phyloP scores from a whole-genome alignment of 768 basidiomycete genomes.

The Atractiella rhizophila region DNA sequence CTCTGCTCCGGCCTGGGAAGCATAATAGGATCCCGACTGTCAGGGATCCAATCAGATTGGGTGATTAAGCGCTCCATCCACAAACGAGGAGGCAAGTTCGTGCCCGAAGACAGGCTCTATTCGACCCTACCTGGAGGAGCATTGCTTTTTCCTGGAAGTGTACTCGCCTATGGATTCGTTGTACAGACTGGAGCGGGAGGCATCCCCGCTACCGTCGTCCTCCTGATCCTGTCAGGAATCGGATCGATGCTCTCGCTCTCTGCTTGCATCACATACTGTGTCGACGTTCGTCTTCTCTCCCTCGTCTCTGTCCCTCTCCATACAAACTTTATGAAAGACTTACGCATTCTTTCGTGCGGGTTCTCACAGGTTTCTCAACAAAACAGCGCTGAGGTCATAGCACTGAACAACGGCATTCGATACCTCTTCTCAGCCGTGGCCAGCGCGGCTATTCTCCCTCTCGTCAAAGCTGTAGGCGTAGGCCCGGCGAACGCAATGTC shows the following conservation, averaged over 20 bases:
- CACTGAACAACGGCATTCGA: slow-evolving; percentile 20
- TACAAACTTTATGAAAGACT: too few relatives aligned
- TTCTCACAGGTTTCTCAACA: neutral
- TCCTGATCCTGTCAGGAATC: slow-evolving; percentile 1
- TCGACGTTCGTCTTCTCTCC: neutral
- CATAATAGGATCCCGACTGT: slow-evolving; percentile 18
- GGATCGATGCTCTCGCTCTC: slow-evolving; percentile 5
- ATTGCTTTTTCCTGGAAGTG: slow-evolving; percentile 16
- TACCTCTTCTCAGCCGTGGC: slow-evolving; percentile 21
- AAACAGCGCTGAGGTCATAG: slow-evolving; percentile 15
- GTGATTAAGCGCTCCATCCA: slow-evolving; percentile 17
- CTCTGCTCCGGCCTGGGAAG: slow-evolving; percentile 21
- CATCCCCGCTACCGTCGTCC: neutral
- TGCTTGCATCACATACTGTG: slow-evolving; percentile 1
- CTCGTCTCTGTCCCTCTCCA: too few relatives aligned
- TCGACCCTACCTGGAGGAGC: slow-evolving; percentile 17
- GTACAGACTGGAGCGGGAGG: slow-evolving; percentile 8
- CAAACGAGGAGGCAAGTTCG: slow-evolving; percentile 18
- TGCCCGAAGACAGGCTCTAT: slow-evolving; percentile 21
- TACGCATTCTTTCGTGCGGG: neutral
- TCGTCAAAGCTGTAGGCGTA: slow-evolving; percentile 21
- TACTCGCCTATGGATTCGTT: slow-evolving; percentile 19
- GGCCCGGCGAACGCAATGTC: slow-evolving; percentile 21
- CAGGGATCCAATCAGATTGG: slow-evolving; percentile 19
- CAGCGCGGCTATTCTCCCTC: slow-evolving; percentile 21